Base-by-base conservation (phyloP, 768 basidiomycete species). In the Xanthoconium purpureum region DNA sequence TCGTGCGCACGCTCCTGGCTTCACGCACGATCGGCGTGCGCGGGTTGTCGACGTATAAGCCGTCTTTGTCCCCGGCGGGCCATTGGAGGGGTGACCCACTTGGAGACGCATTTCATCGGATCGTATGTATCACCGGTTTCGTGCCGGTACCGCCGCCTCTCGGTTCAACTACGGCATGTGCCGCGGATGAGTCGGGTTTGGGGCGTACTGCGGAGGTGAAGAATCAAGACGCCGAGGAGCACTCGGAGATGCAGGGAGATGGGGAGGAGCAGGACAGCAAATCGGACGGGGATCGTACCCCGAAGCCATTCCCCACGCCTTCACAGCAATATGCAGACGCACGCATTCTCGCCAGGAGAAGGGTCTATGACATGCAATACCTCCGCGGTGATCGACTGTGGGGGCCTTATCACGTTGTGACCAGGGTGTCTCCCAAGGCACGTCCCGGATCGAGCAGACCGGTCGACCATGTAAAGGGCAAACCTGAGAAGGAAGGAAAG, bases 111-210 rank as follows among this genome's bases (percentile, higher is more conserved):
- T 78, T 81, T 50, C 70, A 75, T 48, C 75, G 72, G 45, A 72
- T 83, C 46, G 60, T 80, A 3, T 78, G 78, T 28, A 67, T 72
- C 43, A 76, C 75, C 3, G 81, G 81, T 14, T 79, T 80, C 48
- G 71, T 71, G 15, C 66, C 76, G 4, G 52, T 68, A 47, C 55
- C 64, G 8, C 57, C 55, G 0, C 65, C 67, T 17, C 52, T 69
- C 8, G 32, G 6, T 37, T 14, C 39, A 1, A 17, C 46, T 11
- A 14, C 18, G 13, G 45, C 5, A n/a, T 24, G 5, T 7, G 15
- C 52, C 20, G 32, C 40, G 24, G 8, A 40, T 4, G 39, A 11
- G 32, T 12, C 12, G 9, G n/a, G 13, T 29, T 43, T 18, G 9
- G 28, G 44, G 8, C 6, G 11, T n/a, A 6, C 45, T 9, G 20